A percentile compares a stretch with the other conserved stretches of the same genome.
phyloP scores from a whole-genome alignment of 1,139 yeast genomes.

The Lodderomyces orthopsilosis region DNA sequence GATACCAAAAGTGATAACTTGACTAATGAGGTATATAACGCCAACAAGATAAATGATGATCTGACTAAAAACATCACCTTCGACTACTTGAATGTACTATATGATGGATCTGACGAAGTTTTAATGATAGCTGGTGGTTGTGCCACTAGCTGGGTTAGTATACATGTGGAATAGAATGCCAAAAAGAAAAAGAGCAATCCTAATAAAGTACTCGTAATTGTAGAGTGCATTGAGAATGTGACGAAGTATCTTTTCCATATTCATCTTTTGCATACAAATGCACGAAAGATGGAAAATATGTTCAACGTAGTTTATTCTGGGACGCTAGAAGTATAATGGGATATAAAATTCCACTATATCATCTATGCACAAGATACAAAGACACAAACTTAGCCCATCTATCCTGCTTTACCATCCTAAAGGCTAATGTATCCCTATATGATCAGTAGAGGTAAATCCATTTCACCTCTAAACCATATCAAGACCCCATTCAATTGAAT shows the following conservation, averaged over 20 bases:
- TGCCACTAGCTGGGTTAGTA: slow-evolving; percentile 42
- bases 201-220: too few species aligned
- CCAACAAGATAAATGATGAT: too few species aligned
- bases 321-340: slow-evolving; percentile 28
- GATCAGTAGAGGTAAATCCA: slow-evolving; percentile 2
- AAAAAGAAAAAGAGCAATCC: too few species aligned
- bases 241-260: slow-evolving; percentile 79
- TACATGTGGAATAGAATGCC: too few species aligned
- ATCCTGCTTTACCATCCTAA: slow-evolving; percentile 26
- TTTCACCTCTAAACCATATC: slow-evolving; percentile 2
- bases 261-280: slow-evolving; percentile 54
- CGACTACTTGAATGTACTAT: slow-evolving; percentile 37
- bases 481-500: background rate
- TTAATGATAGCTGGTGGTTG: slow-evolving; percentile 34
- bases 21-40: slow-evolving; percentile 4
- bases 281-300: slow-evolving; percentile 77
- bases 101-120: slow-evolving; percentile 18
- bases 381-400: slow-evolving; percentile 29
- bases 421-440: background rate
- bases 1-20: slow-evolving; percentile 12
- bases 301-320: slow-evolving; percentile 63
- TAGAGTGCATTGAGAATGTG: too few species aligned
- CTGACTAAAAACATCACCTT: slow-evolving; percentile 31
- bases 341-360: background rate
- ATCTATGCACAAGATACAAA: background rate